Evolutionary conservation across 2,329 filamentous ascomycete species (phyloP).

Genomic region (Corynespora cassiicola): DNA sequence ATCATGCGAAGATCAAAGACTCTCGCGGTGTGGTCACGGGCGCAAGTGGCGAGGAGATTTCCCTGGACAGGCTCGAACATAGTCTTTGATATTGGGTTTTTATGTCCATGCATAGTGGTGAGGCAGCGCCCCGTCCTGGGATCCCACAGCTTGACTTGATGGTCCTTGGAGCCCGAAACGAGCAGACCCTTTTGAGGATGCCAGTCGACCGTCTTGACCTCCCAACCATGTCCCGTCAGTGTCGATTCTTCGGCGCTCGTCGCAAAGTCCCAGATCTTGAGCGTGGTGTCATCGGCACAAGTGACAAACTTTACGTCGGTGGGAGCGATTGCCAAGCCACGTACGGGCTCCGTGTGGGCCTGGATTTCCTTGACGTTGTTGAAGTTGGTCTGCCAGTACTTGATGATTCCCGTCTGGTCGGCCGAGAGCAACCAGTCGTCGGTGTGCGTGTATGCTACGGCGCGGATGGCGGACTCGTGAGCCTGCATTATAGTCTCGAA

Average conservation of each 20-base stretch:
- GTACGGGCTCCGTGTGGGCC: slow-evolving; percentile 86
- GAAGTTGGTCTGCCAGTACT: slow-evolving; percentile 99
- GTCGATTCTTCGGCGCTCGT: slow-evolving; percentile 82
- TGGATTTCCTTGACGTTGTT: slow-evolving; percentile 97
- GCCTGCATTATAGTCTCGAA: slow-evolving; percentile 99
- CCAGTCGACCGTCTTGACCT: slow-evolving; percentile 97
- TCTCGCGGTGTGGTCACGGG: slow-evolving; percentile 88
- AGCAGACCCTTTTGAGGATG: slow-evolving; percentile 93
- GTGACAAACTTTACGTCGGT: slow-evolving; percentile 97
- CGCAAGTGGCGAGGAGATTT: slow-evolving; percentile 86
- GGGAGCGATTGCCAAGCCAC: slow-evolving; percentile 91
- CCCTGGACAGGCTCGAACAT: slow-evolving; percentile 87
- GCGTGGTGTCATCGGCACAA: slow-evolving; percentile 87
- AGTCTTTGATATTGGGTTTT: slow-evolving; percentile 95
- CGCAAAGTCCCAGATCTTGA: slow-evolving; percentile 97
- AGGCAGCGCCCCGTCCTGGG: slow-evolving; percentile 89
- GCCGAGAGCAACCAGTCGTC: slow-evolving; percentile 97
- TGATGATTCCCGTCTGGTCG: slow-evolving; percentile 92
- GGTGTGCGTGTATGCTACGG: slow-evolving; percentile 87
- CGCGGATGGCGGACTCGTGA: slow-evolving; percentile 86
- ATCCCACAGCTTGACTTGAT: slow-evolving; percentile 97
- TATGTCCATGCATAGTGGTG: slow-evolving; percentile 94
- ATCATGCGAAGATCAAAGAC: slow-evolving; percentile 98
- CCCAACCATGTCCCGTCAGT: slow-evolving; percentile 94
- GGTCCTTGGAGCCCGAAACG: slow-evolving; percentile 96